phyloP scores from a whole-genome alignment of 2,329 filamentous ascomycete genomes.

The Peltaster fructicola region DNA sequence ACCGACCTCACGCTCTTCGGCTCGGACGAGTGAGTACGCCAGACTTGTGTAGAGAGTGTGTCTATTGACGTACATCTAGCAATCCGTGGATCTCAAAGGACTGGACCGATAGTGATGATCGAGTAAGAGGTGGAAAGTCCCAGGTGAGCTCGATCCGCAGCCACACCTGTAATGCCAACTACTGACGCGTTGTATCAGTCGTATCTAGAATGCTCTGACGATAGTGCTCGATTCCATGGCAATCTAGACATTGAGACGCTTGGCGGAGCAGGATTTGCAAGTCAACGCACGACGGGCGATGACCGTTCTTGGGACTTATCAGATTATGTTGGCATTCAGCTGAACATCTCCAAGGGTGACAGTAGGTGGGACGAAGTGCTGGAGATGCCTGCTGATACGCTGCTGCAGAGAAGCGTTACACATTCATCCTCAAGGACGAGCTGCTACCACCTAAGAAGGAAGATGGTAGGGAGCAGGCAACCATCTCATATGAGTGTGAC shows the following conservation, averaged over 20 bases:
- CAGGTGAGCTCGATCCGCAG: constrained; percentile 19
- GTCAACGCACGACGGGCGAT: constrained; percentile 48
- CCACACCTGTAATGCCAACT: not conserved
- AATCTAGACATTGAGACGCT: constrained; percentile 55
- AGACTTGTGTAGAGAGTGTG: no score
- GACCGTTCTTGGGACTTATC: constrained; percentile 45
- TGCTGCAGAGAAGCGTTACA: constrained; percentile 42
- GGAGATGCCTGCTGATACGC: not conserved
- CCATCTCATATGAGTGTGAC: constrained; percentile 56
- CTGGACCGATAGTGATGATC: constrained; percentile 58
- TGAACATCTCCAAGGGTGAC: constrained; percentile 38
- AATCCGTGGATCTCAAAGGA: no score
- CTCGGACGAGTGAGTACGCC: constrained; percentile 14
- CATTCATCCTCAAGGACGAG: constrained; percentile 56
- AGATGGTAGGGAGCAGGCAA: constrained; percentile 53
- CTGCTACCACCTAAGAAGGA: constrained; percentile 37
- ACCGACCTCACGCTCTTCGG: constrained; percentile 15
- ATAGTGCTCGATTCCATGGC: constrained; percentile 42
- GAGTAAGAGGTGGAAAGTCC: constrained; percentile 58
- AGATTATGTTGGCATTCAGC: constrained; percentile 40
- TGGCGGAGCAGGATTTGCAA: constrained; percentile 68
- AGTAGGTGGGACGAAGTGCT: constrained; percentile 15
- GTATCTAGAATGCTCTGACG: constrained; percentile 24
- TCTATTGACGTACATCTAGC: no score
- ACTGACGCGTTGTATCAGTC: constrained; percentile 21